Conservation (phyloP, 257 asterid genomes). For the Plectranthus barbatus region DNA sequence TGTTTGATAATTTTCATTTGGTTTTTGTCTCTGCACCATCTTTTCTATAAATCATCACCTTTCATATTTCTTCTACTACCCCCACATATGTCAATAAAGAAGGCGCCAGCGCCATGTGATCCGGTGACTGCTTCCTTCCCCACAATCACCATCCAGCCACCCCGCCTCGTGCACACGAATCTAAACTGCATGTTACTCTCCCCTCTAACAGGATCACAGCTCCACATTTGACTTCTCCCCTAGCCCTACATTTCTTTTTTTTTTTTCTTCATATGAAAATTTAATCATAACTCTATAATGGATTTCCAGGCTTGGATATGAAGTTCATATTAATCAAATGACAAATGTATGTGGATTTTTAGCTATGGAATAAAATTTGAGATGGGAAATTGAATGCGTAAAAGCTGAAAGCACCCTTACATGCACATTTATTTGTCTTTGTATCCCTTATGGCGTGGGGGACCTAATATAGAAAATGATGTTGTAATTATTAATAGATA, state of each 20-base stretch:
- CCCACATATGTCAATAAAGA: slow-evolving; percentile 31
- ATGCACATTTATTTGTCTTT: slow-evolving; percentile 46
- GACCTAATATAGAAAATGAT: slow-evolving; percentile 40
- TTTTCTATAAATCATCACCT: neutral
- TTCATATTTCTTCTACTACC: slow-evolving; percentile 7
- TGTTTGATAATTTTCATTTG: slow-evolving; percentile 32
- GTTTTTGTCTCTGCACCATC: slow-evolving; percentile 14
- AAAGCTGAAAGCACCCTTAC: slow-evolving; percentile 24
- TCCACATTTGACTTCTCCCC: slow-evolving; percentile 28
- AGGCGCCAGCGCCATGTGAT: slow-evolving; percentile 64
- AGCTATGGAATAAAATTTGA: neutral
- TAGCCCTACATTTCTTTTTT: slow-evolving; percentile 15
- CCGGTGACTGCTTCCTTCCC: slow-evolving; percentile 68
- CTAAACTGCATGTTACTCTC: slow-evolving; percentile 68
- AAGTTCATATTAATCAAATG: too few relatives aligned
- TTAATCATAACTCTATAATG: too few relatives aligned
- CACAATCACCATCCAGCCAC: slow-evolving; percentile 34
- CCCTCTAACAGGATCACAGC: too few relatives aligned
- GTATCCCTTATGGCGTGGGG: slow-evolving; percentile 38
- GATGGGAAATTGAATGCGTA: slow-evolving; percentile 17
- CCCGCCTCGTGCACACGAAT: slow-evolving; percentile 14
- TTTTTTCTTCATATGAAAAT: neutral
- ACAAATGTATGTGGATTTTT: too few relatives aligned
- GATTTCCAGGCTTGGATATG: too few relatives aligned
- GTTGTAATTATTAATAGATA: neutral